Evolutionary conservation across 108 stramenopile species (phyloP).

Genomic region (Aureococcus anophagefferens): DNA sequence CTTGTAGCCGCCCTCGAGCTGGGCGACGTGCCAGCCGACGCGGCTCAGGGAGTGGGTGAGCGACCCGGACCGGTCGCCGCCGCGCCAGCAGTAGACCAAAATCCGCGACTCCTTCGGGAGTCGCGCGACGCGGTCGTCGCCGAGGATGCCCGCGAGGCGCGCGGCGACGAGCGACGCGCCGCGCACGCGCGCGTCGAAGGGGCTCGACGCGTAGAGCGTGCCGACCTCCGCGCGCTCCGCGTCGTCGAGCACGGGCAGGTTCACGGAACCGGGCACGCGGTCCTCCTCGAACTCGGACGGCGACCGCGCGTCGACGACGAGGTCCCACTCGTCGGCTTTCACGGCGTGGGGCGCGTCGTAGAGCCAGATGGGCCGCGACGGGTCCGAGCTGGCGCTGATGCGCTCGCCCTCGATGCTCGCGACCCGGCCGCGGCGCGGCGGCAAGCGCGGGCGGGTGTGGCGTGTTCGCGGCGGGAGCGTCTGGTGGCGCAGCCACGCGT

Average conservation of each 20-base stretch:
- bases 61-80: neutral
- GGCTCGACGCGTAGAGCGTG: neutral
- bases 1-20: neutral
- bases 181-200: neutral
- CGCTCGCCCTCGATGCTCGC: too few species aligned
- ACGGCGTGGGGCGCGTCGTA: neutral
- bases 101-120: neutral
- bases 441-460: too few species aligned
- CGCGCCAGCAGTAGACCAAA: constrained; percentile 2
- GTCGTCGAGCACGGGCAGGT: constrained; percentile 3
- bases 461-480: too few species aligned
- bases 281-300: constrained; percentile 2
- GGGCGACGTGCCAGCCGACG: neutral
- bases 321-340: neutral
- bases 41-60: neutral
- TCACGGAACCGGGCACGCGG: neutral
- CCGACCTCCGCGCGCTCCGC: constrained; percentile 5
- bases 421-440: too few species aligned
- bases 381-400: too few species aligned
- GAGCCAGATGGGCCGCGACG: neutral
- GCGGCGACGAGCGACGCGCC: neutral
- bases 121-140: neutral
- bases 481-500: too few species aligned
- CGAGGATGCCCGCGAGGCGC: neutral
- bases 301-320: constrained; percentile 4